These are phyloP conservation scores for Basipetospora chlamydospora DNA, from an alignment of 2,329 filamentous ascomycete species.

Conservation along the genomic window DNA sequence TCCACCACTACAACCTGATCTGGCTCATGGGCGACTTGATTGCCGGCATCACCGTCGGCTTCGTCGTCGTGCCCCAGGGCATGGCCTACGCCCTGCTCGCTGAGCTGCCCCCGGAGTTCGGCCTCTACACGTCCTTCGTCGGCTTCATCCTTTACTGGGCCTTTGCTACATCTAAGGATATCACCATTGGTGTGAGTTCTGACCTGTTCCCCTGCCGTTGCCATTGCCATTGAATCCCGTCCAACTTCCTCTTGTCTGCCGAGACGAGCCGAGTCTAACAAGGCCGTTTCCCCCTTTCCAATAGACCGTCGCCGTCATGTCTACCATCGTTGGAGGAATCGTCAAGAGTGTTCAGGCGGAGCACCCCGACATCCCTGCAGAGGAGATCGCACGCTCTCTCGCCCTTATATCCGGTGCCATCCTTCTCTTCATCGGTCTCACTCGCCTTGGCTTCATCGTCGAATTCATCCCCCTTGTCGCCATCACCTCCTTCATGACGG, in stretches of 20 bases:
- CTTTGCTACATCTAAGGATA: constrained; percentile 96
- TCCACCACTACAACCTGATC: constrained; percentile 31
- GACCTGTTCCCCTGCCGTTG: constrained; percentile 40
- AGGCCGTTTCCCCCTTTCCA: too few species aligned
- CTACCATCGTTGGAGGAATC: constrained; percentile 73
- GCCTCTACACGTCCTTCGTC: constrained; percentile 70
- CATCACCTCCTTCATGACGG: constrained; percentile 93
- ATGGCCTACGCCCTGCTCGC: constrained; percentile 40
- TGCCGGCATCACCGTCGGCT: constrained; percentile 31
- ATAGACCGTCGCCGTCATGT: constrained; percentile 92
- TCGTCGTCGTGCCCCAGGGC: constrained; percentile 38
- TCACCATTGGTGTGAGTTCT: constrained; percentile 77
- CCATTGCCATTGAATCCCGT: constrained; percentile 24
- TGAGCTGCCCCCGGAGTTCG: constrained; percentile 31
- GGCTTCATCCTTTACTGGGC: constrained; percentile 93
- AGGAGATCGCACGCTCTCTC: constrained; percentile 64
- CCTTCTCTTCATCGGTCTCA: constrained; percentile 62
- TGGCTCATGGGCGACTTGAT: constrained; percentile 33
- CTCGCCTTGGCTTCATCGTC: constrained; percentile 77
- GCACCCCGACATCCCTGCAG: constrained; percentile 41
- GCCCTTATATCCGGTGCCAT: constrained; percentile 66
- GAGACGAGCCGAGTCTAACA: constrained; percentile 34
- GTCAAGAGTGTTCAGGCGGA: constrained; percentile 46
- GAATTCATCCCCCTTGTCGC: constrained; percentile 84
- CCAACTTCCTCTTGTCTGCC: constrained; percentile 11